phyloP scores from a whole-genome alignment of 129 eudicot genomes.

The Dittrichia graveolens region DNA sequence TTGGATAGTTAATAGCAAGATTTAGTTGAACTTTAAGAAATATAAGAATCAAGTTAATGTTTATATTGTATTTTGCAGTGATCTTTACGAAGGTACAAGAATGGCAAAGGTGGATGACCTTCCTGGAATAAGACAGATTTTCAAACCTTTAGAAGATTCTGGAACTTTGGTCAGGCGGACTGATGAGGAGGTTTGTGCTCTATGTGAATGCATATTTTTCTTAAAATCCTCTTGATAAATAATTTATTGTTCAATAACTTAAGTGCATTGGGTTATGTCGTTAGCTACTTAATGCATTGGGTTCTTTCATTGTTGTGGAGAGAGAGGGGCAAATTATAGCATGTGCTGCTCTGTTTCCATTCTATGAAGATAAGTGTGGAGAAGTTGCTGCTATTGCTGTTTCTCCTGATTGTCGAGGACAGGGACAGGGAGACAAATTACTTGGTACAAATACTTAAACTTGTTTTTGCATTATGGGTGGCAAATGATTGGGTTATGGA shows the following conservation, averaged over 20 bases:
- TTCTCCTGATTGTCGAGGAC: constrained; percentile 97
- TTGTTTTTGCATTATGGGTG: background rate
- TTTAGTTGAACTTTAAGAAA: background rate
- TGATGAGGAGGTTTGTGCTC: constrained; percentile 63
- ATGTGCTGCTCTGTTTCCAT: constrained; percentile 90
- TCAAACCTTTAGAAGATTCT: constrained; percentile 83
- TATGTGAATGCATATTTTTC: background rate
- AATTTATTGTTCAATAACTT: constrained; percentile 6
- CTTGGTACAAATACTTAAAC: constrained; percentile 54
- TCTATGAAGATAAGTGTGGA: constrained; percentile 71
- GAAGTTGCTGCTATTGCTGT: constrained; percentile 98
- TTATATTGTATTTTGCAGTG: constrained; percentile 45
- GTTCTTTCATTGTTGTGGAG: constrained; percentile 81
- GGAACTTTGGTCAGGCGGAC: constrained; percentile 89
- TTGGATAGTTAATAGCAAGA: background rate
- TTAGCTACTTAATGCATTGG: constrained; percentile 68
- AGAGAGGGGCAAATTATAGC: constrained; percentile 97
- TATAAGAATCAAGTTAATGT: constrained; percentile 6
- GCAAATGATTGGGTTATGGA: background rate
- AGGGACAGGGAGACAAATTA: constrained; percentile 97
- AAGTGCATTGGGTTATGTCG: constrained; percentile 4
- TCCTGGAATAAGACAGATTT: constrained; percentile 63
- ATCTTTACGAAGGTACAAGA: constrained; percentile 96
- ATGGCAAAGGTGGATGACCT: constrained; percentile 72
- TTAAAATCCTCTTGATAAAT: background rate